Percentiles rank a stretch among this genome's conserved stretches.
These are phyloP conservation scores for Actinomortierella wolfii DNA, from an alignment of 371 early-diverging fungal species.

Conservation along the genomic window DNA sequence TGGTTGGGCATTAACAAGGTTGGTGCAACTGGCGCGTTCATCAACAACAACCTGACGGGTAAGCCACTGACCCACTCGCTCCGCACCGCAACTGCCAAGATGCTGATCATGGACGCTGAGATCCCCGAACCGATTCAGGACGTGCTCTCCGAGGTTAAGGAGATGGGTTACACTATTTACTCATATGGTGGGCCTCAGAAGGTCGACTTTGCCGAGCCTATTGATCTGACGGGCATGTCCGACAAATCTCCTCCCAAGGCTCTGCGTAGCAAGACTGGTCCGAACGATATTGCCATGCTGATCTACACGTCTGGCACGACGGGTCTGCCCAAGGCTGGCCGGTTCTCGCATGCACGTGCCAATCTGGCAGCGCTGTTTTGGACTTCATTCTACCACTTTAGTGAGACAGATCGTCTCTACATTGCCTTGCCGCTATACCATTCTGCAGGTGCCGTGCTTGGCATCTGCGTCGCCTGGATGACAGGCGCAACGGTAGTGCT, in stretches of 20 bases:
- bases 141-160: conserved; percentile 25
- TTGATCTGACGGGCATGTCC: conserved; percentile 20
- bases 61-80: conserved; percentile 43
- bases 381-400: conserved; percentile 38
- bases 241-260: conserved; percentile 23
- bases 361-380: conserved; percentile 42
- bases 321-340: conserved; percentile 65
- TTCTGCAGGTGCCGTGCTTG: conserved; percentile 40
- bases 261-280: conserved; percentile 39
- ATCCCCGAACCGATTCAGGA: conserved; percentile 15
- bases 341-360: conserved; percentile 43
- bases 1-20: conserved; percentile 47
- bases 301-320: conserved; percentile 94
- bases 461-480: conserved; percentile 43
- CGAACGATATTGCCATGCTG: conserved; percentile 79
- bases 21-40: conserved; percentile 45
- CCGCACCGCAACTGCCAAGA: conserved; percentile 23
- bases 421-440: conserved; percentile 41
- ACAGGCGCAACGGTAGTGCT: conserved; percentile 44
- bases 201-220: conserved; percentile 24
- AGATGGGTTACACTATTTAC: conserved; percentile 39
- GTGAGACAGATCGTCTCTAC: conserved; percentile 30
- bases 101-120: conserved; percentile 43
- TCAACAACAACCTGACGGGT: conserved; percentile 44
- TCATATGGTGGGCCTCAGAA: conserved; percentile 20